phyloP scores from a whole-genome alignment of 495 filamentous ascomycete species.

The Podospora australis region DNA sequence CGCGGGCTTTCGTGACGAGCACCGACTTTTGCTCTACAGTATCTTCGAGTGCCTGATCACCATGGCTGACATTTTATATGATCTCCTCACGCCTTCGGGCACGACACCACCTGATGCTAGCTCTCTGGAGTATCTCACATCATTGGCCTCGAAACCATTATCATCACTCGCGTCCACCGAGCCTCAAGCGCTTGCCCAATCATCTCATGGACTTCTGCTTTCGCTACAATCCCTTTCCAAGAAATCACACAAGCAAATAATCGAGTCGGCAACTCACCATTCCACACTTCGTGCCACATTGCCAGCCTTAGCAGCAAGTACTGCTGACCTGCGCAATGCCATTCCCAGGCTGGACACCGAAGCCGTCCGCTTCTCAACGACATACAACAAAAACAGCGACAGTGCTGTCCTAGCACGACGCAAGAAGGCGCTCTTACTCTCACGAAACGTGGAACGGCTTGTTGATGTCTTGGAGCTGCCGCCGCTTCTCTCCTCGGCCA shows the following conservation, averaged over 20 bases:
- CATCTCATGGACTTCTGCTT: conserved; percentile 73
- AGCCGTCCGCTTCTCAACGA: conserved; percentile 72
- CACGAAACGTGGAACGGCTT: conserved; percentile 80
- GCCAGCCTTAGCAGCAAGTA: conserved; percentile 58
- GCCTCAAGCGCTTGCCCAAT: conserved; percentile 70
- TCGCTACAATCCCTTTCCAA: conserved; percentile 86
- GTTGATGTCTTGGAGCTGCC: conserved; percentile 91
- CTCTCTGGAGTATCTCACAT: conserved; percentile 72
- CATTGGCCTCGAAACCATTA: conserved; percentile 72
- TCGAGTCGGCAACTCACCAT: conserved; percentile 71
- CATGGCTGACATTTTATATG: conserved; percentile 33
- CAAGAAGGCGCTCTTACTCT: conserved; percentile 77
- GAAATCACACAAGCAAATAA: conserved; percentile 83
- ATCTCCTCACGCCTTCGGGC: conserved; percentile 20
- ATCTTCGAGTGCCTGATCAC: too few relatives aligned
- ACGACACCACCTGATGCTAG: conserved; percentile 52
- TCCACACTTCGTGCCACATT: conserved; percentile 61
- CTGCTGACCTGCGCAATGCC: conserved; percentile 56
- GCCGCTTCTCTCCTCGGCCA: conserved; percentile 64
- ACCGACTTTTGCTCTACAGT: too few relatives aligned
- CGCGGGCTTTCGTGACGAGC: too few relatives aligned
- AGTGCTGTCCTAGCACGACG: conserved; percentile 62
- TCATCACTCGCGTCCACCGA: conserved; percentile 66
- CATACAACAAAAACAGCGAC: conserved; percentile 71
- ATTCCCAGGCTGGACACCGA: conserved; percentile 76